Base-by-base conservation (phyloP, 208 protist species). In the Wallacemonas sp. region DNA sequence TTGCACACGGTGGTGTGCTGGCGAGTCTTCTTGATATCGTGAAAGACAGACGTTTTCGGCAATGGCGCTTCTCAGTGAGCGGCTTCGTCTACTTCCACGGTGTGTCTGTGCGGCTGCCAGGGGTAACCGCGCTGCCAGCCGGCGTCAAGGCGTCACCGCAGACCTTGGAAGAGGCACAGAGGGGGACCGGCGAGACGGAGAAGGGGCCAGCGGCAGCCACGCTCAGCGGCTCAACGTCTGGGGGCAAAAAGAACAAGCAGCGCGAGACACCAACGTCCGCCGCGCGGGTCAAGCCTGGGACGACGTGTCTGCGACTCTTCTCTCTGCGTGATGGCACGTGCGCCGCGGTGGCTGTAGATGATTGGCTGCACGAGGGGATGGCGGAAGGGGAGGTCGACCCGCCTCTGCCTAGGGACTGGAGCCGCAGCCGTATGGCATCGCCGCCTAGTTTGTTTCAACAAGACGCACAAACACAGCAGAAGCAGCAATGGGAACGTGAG, bases 21-120 rank as follows among this genome's bases (percentile, higher is more conserved):
- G 47, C 60, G 47, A 69, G 56, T 28, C 66, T 49, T 21, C 46
- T 55, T 0, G 69, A 67, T 5, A 73, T 82, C 31, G 60, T 79
- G n/a, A 65, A 69, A 9, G 45, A 64, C 44, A 66, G 73, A 17
- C 68, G 72, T 34, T 82, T 82, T 41, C 62, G 80, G 24, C 63
- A 77, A 44, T 86, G 75, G 76, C 71, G 72, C 62, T 75, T 82
- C 27, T 69, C 71, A 0, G 66, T 75, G 34, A 75, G 82, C 66
- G 80, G 80, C 12, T 86, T 76, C 45, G 64, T 77, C 1, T 86
- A 78, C 60, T 86, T 86, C n/a, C 80, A 86, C 36, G 68, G 80
- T 22, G 72, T 86, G 36, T 73, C 79, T 2, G 44, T 80, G 61
- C 65, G 74, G 38, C 62, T 79, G 39, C 66, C 72, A 1, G 66